A percentile compares a stretch with the other conserved stretches of the same genome.
Evolutionary conservation across 176 grass and related monocot genomes (phyloP).

Genomic region (Carex myosuroides): DNA sequence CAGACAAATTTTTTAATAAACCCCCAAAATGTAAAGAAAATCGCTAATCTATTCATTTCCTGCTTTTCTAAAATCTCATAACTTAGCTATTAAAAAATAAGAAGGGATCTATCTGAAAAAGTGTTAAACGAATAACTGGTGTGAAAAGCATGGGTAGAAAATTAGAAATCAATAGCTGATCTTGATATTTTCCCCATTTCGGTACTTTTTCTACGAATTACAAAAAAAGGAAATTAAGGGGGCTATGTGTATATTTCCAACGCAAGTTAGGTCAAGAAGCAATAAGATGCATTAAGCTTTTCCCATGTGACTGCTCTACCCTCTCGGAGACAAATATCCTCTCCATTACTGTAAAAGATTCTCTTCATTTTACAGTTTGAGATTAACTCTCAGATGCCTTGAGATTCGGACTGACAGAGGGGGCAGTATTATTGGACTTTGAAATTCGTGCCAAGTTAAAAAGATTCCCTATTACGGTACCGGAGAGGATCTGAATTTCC

Average conservation of each 20-base stretch:
- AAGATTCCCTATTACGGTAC: too few species aligned
- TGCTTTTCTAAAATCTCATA: too few species aligned
- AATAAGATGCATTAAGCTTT: conserved; percentile 3
- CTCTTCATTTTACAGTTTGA: too few species aligned
- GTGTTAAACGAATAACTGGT: not conserved
- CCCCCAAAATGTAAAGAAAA: not conserved
- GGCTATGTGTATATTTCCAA: not conserved
- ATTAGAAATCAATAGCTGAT: not conserved
- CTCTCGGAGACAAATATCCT: too few species aligned
- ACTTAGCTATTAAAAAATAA: not conserved
- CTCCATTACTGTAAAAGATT: too few species aligned
- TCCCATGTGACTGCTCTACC: not conserved
- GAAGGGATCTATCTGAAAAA: conserved; percentile 1
- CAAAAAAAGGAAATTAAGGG: not conserved
- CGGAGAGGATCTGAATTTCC: too few species aligned
- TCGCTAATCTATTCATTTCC: too few species aligned
- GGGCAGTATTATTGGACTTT: too few species aligned
- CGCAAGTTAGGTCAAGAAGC: conserved; percentile 4
- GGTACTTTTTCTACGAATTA: not conserved
- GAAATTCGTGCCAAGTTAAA: too few species aligned
- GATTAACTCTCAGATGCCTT: too few species aligned
- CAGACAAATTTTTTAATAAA: not conserved
- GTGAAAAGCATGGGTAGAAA: not conserved
- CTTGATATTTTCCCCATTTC: not conserved
- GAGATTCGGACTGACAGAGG: too few species aligned